A percentile compares a stretch with the other conserved stretches of the same genome.
Evolutionary conservation across 2,329 filamentous ascomycete species (phyloP).

Genomic region (Macroventuria anomochaeta): DNA sequence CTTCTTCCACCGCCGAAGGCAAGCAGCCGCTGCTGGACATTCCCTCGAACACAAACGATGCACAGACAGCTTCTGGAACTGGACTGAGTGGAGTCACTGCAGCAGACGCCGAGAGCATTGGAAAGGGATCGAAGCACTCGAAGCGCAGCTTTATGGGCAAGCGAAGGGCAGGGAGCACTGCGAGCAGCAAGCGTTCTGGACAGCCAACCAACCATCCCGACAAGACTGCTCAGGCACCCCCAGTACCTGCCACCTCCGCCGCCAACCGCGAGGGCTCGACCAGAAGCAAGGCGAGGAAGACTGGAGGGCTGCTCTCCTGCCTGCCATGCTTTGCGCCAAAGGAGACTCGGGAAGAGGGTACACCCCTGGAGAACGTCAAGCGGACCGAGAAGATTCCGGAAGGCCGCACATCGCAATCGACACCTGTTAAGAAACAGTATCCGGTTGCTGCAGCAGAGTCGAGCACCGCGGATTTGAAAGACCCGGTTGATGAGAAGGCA

Average conservation of each 20-base stretch:
- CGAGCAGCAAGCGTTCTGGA: conserved; percentile 55
- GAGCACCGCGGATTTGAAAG: conserved; percentile 54
- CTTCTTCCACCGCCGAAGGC: conserved; percentile 43
- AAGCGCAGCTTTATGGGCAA: conserved; percentile 56
- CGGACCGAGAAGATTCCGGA: conserved; percentile 48
- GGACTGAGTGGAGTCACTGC: conserved; percentile 54
- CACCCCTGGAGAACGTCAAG: conserved; percentile 57
- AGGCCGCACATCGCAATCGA: conserved; percentile 58
- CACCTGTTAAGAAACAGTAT: conserved; percentile 51
- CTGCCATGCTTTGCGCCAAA: conserved; percentile 73
- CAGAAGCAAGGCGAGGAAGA: conserved; percentile 52
- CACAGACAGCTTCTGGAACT: conserved; percentile 47
- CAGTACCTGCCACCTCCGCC: conserved; percentile 35
- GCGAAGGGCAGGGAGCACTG: conserved; percentile 54
- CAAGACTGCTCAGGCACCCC: conserved; percentile 48
- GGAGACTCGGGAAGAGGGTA: conserved; percentile 56
- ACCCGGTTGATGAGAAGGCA: conserved; percentile 54
- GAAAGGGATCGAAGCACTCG: conserved; percentile 51
- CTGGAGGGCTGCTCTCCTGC: conserved; percentile 55
- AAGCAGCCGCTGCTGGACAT: conserved; percentile 49
- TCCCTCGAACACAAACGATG: conserved; percentile 42
- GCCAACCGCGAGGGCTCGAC: conserved; percentile 43
- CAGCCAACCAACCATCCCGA: conserved; percentile 48
- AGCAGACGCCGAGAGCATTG: conserved; percentile 54
- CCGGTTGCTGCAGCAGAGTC: conserved; percentile 49